Percentiles rank a stretch among this genome's conserved stretches.
These are phyloP conservation scores for Chlamydomonas sp. DNA, from an alignment of 139 green algal genomes.

Conservation along the genomic window DNA sequence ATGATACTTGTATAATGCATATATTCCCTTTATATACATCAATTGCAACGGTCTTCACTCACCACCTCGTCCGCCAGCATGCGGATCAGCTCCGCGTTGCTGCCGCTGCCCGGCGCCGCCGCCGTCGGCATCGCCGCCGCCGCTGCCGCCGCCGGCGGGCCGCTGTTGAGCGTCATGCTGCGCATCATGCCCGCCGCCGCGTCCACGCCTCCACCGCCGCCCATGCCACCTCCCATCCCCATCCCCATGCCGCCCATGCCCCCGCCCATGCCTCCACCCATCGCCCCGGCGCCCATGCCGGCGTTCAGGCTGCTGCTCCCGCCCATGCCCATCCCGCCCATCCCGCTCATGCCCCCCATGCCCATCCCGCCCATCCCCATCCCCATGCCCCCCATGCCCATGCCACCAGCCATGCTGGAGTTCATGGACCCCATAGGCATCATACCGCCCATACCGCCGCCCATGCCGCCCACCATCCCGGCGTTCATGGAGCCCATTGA, in stretches of 20 bases:
- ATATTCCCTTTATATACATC: too few species aligned
- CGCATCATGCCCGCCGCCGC: slow-evolving; percentile 9
- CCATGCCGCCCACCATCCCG: neutral
- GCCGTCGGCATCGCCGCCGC: neutral
- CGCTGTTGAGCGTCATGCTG: slow-evolving; percentile 2
- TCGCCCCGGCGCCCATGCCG: neutral
- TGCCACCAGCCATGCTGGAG: slow-evolving; percentile 6
- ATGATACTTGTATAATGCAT: too few species aligned
- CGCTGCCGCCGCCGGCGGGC: neutral
- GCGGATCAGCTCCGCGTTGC: slow-evolving; percentile 42
- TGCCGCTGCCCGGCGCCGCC: neutral
- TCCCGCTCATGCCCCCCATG: neutral
- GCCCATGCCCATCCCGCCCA: neutral
- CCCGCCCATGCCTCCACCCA: neutral
- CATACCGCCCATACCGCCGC: neutral
- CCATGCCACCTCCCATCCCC: neutral
- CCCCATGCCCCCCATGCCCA: neutral
- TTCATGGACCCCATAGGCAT: neutral
- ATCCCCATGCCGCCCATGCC: neutral
- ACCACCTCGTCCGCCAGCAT: slow-evolving; percentile 47
- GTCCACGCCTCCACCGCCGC: neutral
- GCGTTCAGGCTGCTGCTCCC: neutral
- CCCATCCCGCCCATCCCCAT: slow-evolving; percentile 10
- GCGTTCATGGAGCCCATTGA: neutral
- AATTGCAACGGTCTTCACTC: too few species aligned